Evolutionary conservation across 805 yeast species (phyloP), one percentile per base, ranked within the genome.

Genomic region (Yamadazyma ubonensis): DNA sequence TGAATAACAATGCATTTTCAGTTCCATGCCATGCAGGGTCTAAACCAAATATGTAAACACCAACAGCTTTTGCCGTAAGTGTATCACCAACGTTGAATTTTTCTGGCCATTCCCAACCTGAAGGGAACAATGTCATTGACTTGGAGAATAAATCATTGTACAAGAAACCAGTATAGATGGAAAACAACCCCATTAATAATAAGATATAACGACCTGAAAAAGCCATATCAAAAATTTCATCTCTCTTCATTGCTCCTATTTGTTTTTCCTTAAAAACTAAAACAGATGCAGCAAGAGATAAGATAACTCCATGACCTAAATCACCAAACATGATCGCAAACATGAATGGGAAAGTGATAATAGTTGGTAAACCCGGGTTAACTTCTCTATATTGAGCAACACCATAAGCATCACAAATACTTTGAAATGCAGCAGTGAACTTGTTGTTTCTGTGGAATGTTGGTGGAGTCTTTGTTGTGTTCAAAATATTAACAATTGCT

Each of bases 321-420:
- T 93, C 99, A 71, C 99, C 99, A 71, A 93, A 93, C 99, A 93
- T 93, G 54, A 93, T 84, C 20, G 99, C 97, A 68, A 93, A 93
- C 95, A 93, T 86, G 62, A 93, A 93, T 17, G 99, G 99, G 71
- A 93, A 93, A 0, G 99, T 93, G 18, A 93, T 83, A 33, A 88
- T 79, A 1, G 99, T 91, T 3, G 99, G 91, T 48, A 93, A 70
- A 39, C 96, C 99, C 4, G 99, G 96, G 61, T 93, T 93, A 20
- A 93, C 93, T 63, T 93, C 99, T 52, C 88, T 83, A 66, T 93
- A 93, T 2, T 88, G 78, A 7, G 96, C 93, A 42, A 88, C 73
- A 22, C 98, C 99, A 63, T 93, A 93, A 2, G 97, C 93, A 61
- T 93, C 99, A 57, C 88, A 86, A 68, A 93, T 89, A 34, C 79